A percentile compares a stretch with the other conserved stretches of the same genome.
Conservation (phyloP, 2,329 filamentous ascomycete species). For the Ceratocystis huliohia region DNA sequence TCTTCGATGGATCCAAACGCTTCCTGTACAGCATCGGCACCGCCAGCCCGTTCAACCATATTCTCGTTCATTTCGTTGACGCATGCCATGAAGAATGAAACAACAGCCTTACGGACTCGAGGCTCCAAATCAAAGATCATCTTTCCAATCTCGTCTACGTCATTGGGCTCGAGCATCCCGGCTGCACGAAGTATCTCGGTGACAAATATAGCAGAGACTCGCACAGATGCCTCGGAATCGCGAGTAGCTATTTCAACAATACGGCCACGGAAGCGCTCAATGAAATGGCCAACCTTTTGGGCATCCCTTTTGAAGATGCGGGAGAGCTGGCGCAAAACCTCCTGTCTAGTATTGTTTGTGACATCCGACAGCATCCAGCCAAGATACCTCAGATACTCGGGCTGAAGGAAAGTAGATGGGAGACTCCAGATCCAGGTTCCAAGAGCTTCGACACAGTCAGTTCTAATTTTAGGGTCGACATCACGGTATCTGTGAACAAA, state of each 20-base stretch:
- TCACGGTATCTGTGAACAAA: constrained; percentile 95
- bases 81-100: constrained; percentile 79
- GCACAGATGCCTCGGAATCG: constrained; percentile 69
- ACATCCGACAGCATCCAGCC: constrained; percentile 91
- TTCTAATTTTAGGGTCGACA: constrained; percentile 75
- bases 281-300: constrained; percentile 79
- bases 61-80: constrained; percentile 69
- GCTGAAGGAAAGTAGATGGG: constrained; percentile 80
- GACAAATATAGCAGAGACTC: constrained; percentile 67
- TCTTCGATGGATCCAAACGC: constrained; percentile 57
- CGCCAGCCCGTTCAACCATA: constrained; percentile 73
- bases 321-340: constrained; percentile 72
- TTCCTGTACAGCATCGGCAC: constrained; percentile 64
- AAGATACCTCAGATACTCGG: constrained; percentile 78
- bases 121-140: constrained; percentile 81
- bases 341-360: constrained; percentile 59
- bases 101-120: constrained; percentile 75
- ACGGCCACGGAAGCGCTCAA: constrained; percentile 75
- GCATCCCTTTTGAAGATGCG: constrained; percentile 69
- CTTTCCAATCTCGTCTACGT: constrained; percentile 77
- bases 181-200: constrained; percentile 71
- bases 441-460: constrained; percentile 75
- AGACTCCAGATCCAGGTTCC: constrained; percentile 79
- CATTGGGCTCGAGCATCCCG: constrained; percentile 77
- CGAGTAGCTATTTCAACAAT: constrained; percentile 85